These are phyloP conservation scores for Fraxinus angustifolia DNA, from an alignment of 305 asterid species.

Conservation along the genomic window DNA sequence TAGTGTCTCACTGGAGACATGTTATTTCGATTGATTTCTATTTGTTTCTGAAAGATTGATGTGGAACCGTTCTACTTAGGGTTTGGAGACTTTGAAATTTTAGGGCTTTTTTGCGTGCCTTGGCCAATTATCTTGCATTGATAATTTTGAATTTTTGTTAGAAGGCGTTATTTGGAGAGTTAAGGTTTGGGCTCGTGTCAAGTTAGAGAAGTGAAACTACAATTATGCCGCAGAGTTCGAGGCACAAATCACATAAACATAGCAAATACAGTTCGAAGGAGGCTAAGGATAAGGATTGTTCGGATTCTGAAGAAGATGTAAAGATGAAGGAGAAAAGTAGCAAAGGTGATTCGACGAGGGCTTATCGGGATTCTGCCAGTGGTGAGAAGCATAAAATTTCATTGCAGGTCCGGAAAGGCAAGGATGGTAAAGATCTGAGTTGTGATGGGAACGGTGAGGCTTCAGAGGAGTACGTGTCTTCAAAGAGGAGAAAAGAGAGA, in stretches of 20 bases:
- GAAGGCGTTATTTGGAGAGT: constrained; percentile 23
- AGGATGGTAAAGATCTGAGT: constrained; percentile 58
- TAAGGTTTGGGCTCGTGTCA: constrained; percentile 28
- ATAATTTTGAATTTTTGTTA: constrained; percentile 11
- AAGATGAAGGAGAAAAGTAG: constrained; percentile 56
- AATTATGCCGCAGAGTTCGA: constrained; percentile 83
- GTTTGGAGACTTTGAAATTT: constrained; percentile 34
- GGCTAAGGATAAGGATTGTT: constrained; percentile 48
- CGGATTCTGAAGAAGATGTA: constrained; percentile 75
- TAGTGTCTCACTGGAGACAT: constrained; percentile 21
- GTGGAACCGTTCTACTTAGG: constrained; percentile 38
- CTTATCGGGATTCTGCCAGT: constrained; percentile 51
- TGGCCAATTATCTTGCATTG: neutral
- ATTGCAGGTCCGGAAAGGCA: constrained; percentile 52
- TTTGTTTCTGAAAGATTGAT: constrained; percentile 16
- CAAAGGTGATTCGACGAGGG: constrained; percentile 53
- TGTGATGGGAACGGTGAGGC: constrained; percentile 59
- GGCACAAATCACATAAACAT: constrained; percentile 85
- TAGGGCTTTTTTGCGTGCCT: constrained; percentile 16
- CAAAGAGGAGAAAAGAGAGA: constrained; percentile 80
- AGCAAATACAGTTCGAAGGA: constrained; percentile 71
- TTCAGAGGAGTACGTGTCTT: constrained; percentile 60
- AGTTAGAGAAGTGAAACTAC: constrained; percentile 18
- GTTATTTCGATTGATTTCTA: constrained; percentile 17
- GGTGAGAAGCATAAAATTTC: constrained; percentile 84